Evolutionary conservation across 768 basidiomycete genomes (phyloP).

Genomic region (Tulasnella calospora): DNA sequence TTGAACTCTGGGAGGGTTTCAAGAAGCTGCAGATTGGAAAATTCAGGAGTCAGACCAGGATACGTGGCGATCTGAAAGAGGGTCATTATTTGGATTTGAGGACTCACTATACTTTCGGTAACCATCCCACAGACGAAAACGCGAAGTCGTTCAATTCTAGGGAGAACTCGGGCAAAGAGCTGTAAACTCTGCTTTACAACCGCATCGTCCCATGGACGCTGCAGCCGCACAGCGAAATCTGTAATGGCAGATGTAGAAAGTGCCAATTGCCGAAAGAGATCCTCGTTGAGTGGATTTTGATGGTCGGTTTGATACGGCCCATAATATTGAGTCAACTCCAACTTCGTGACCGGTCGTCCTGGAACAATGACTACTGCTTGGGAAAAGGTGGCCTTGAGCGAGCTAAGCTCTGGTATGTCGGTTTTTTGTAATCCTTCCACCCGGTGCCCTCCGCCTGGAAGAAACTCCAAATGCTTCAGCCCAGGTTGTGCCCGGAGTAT

Average conservation of each 20-base stretch:
- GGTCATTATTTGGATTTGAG: neutral
- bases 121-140: neutral
- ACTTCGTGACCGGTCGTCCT: neutral
- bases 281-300: neutral
- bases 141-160: neutral
- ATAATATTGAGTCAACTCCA: neutral
- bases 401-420: neutral
- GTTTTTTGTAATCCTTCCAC: neutral
- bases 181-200: neutral
- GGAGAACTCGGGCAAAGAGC: neutral
- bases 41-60: neutral
- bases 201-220: neutral
- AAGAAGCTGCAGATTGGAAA: neutral
- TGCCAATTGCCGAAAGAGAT: neutral
- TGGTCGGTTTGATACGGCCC: neutral
- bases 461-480: neutral
- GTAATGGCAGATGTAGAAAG: neutral
- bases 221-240: neutral
- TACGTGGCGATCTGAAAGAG: neutral
- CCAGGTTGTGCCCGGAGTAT: neutral
- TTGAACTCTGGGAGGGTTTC: neutral
- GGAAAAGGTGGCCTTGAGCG: neutral
- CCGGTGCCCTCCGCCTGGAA: neutral
- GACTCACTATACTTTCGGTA: neutral
- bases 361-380: neutral